phyloP scores from a whole-genome alignment of 345 rosid genomes.

The Physaria fendleri region DNA sequence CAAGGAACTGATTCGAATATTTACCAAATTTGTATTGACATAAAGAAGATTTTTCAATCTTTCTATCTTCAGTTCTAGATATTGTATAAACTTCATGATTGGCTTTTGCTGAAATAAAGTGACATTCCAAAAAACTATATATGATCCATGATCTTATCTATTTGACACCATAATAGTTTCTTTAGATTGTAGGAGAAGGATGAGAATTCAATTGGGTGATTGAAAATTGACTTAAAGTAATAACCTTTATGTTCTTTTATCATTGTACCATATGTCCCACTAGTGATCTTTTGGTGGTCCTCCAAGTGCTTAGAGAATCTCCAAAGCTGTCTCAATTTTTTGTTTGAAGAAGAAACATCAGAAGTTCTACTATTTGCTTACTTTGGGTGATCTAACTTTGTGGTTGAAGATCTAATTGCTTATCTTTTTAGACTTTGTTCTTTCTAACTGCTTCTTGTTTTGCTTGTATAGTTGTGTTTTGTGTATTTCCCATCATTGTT shows the following conservation, averaged over 20 bases:
- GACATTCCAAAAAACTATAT: constrained; percentile 14
- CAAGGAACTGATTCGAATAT: too few species aligned
- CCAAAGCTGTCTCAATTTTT: background rate
- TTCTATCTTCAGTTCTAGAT: too few species aligned
- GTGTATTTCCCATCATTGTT: constrained; percentile 10
- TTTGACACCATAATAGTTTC: background rate
- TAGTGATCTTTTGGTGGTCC: constrained; percentile 15
- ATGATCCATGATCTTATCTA: constrained; percentile 13
- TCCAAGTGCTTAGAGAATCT: constrained; percentile 14
- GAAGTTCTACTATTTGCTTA: background rate
- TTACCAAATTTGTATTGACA: too few species aligned
- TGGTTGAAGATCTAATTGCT: background rate
- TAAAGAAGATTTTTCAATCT: too few species aligned
- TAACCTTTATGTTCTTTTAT: constrained; percentile 8
- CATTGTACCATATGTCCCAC: constrained; percentile 7
- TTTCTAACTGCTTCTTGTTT: background rate
- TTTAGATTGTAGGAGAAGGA: background rate
- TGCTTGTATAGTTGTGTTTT: too few species aligned
- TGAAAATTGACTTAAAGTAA: background rate
- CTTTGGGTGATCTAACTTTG: constrained; percentile 5
- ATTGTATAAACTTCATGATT: too few species aligned
- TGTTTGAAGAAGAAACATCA: background rate
- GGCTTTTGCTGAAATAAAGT: constrained; percentile 5
- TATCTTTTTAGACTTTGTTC: background rate
- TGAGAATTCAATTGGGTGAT: background rate